Evolutionary conservation across 768 basidiomycete species (phyloP), one percentile per base, ranked within the genome.

Genomic region (Cyclocybe cylindracea): DNA sequence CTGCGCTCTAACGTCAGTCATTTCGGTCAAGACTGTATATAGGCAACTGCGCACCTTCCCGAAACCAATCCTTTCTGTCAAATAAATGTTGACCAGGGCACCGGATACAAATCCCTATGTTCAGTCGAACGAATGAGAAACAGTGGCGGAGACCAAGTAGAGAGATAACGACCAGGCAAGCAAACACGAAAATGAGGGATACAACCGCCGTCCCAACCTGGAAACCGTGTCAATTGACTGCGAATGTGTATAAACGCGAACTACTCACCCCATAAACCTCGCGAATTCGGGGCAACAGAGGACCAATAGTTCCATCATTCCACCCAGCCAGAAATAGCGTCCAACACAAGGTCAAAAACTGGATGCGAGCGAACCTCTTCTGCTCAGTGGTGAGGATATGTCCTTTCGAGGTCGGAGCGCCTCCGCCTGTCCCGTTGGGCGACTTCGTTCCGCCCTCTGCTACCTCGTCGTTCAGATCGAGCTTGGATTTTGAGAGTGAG

Each of bases 261-360:
- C 31, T 19, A 44, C 61, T 80, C 79, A 60, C 79, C 69, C 48
- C 56, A 59, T 72, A 89, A 73, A 58, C 76, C 6, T 67, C 64
- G 61, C 87, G 88, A 44, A 92, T 85, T 13, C 82, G 75, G 1
- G 87, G 91, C 3, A 92, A 66, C 13, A 93, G 69, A 0, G 91
- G 89, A 1, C 90, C 90, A 7, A 80, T 80, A 0, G 84, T 78
- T n/a, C 83, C 85, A 61, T 90, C 90, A 59, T 86, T 89, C 88
- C 89, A 92, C 11, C 90, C 90, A 10, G 76, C 76, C 4, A 88
- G 66, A 52, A 85, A 82, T 44, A 86, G 46, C 14, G 72, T 67
- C 69, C 74, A 82, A 56, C 83, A 86, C 37, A 84, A 65, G 2
- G 82, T 66, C 11, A 66, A 57, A 51, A 85, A 79, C 53, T 87